A percentile compares a stretch with the other conserved stretches of the same genome.
phyloP scores from a whole-genome alignment of 768 basidiomycete species.

The Mycena leptocephala region DNA sequence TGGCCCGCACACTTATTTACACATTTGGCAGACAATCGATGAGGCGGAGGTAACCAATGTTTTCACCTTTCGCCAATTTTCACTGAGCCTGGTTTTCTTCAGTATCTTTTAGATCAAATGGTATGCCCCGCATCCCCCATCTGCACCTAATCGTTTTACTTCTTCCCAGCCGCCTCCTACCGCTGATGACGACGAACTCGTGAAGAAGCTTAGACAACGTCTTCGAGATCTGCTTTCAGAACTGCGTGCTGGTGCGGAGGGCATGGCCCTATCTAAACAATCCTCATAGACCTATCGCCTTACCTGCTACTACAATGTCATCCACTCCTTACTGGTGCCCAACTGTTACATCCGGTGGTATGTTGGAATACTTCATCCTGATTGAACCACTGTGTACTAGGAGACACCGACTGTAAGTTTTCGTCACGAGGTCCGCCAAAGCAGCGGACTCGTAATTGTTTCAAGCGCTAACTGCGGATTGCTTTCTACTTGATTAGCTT shows the following conservation, averaged over 20 bases:
- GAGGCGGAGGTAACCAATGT: constrained; percentile 18
- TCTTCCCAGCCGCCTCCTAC: constrained; percentile 53
- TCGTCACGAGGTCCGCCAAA: no score
- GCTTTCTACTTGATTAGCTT: no score
- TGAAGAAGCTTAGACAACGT: constrained; percentile 54
- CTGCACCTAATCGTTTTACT: background rate
- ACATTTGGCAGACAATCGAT: constrained; percentile 23
- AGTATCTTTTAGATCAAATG: constrained; percentile 59
- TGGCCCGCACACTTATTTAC: background rate
- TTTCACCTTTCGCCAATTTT: background rate
- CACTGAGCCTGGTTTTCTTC: background rate
- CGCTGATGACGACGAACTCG: constrained; percentile 54
- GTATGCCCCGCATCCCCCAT: constrained; percentile 33
- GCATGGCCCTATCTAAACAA: constrained; percentile 3
- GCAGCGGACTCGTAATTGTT: no score
- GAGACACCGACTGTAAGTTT: no score
- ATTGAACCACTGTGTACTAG: no score
- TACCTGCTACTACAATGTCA: no score
- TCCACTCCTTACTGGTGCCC: no score
- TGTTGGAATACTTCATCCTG: no score
- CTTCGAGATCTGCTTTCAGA: constrained; percentile 53
- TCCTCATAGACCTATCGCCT: background rate
- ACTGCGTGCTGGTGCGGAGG: constrained; percentile 55
- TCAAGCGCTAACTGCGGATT: no score
- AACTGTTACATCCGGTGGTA: no score